Percentiles rank a stretch among this genome's conserved stretches.
phyloP scores from a whole-genome alignment of 1,284 basidiomycete genomes.

The Neotropicomus parvogracilis region DNA sequence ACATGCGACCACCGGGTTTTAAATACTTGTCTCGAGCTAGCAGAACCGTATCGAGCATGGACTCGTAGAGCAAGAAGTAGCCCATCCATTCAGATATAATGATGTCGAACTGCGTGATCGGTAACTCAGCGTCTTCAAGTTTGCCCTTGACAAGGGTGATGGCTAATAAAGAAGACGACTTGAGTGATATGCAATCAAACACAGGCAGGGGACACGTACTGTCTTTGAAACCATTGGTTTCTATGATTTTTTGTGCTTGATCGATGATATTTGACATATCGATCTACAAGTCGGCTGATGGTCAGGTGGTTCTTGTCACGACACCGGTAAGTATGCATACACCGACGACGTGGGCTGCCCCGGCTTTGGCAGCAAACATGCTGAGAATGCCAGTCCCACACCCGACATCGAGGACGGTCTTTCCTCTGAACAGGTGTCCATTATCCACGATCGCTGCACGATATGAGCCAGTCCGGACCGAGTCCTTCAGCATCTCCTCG shows the following conservation, averaged over 20 bases:
- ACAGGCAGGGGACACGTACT: conserved; percentile 53
- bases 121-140: conserved; percentile 87
- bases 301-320: conserved; percentile 7
- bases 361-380: conserved; percentile 99
- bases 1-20: conserved; percentile 86
- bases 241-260: conserved; percentile 95
- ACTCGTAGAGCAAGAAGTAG: conserved; percentile 95
- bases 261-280: conserved; percentile 99
- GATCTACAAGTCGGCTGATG: conserved; percentile 52
- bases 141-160: conserved; percentile 98
- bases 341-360: conserved; percentile 93
- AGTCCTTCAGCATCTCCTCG: conserved; percentile 99
- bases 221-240: conserved; percentile 94
- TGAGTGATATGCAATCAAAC: conserved; percentile 2
- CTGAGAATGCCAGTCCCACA: conserved; percentile 98
- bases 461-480: conserved; percentile 94
- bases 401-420: conserved; percentile 96
- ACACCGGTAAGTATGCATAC: conserved; percentile 43
- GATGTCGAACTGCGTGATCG: conserved; percentile 90
- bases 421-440: conserved; percentile 92
- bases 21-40: conserved; percentile 97
- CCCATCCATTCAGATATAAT: conserved; percentile 99
- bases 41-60: conserved; percentile 98
- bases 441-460: conserved; percentile 95
- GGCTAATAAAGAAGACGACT: conserved; percentile 42